Base-by-base conservation (phyloP, 2,329 filamentous ascomycete genomes). In the Paracoccidioides brasiliensis region DNA sequence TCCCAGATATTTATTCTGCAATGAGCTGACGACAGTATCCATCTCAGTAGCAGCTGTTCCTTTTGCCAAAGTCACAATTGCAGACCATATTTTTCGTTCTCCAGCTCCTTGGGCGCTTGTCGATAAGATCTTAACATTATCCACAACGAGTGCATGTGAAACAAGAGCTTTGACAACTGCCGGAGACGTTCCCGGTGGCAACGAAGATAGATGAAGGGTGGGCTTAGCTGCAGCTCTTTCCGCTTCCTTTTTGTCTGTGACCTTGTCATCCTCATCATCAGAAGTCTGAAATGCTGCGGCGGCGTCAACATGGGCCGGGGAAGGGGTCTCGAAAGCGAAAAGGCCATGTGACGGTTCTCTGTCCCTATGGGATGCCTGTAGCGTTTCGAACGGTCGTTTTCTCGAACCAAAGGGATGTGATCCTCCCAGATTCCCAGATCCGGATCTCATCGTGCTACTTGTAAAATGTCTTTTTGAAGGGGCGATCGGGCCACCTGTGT, bases 1-100 rank as follows among this genome's bases (percentile, higher is more conserved):
- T 14, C 90, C 90, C 14, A 95, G 74, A 67, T 96, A 95, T 61
- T 80, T 82, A 60, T 93, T 90, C 66, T 94, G 88, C 37, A 95
- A 73, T 3, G 80, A 73, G 65, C 83, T 91, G 53, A 95, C 87
- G 0, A 84, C 80, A 3, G 81, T 78, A 64, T 96, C 90, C 54
- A 96, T 90, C 56, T 94, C 88, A 30, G 84, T 86, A 0, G 85
- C 86, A 0, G 89, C 81, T 0, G 89, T 93, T 60, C 93, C 88
- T 56, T 86, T 83, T 1, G 86, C 83, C 35, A 95, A 72, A 0
- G 86, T 90, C 48, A 93, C 85, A 62, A 95, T 88, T 4, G 89
- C 89, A 14, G 87, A 79, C 38, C 82, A 78, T 1, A 84, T 85
- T 64, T 83, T 90, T 57, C 85, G 80, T 61, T 90, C 86, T 2